These are phyloP conservation scores for Polyporus arcularius DNA, from an alignment of 768 basidiomycete genomes.

Conservation along the genomic window DNA sequence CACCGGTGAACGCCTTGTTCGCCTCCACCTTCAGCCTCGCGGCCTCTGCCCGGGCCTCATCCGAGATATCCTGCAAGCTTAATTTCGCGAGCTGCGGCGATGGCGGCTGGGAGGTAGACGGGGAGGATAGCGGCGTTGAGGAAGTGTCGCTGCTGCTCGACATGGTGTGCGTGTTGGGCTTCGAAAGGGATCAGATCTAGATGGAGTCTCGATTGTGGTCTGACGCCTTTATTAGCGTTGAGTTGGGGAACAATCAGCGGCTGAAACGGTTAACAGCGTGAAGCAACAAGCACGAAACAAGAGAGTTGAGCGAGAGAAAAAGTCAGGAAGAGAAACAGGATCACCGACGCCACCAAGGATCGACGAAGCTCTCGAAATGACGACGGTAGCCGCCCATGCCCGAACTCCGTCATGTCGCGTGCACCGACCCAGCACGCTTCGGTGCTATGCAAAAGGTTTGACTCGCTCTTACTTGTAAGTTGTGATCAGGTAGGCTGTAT, in stretches of 20 bases:
- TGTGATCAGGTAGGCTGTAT: neutral
- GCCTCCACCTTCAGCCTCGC: slow-evolving; percentile 77
- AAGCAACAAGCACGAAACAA: too few relatives aligned
- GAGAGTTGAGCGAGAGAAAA: too few relatives aligned
- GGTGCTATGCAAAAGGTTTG: too few relatives aligned
- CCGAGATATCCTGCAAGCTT: slow-evolving; percentile 59
- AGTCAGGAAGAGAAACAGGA: too few relatives aligned
- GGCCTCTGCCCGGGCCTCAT: slow-evolving; percentile 70
- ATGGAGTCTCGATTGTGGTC: neutral
- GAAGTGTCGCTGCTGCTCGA: slow-evolving; percentile 28
- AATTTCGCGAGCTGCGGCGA: slow-evolving; percentile 61
- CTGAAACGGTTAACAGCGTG: too few relatives aligned
- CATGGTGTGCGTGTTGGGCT: slow-evolving; percentile 2
- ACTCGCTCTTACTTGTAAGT: neutral
- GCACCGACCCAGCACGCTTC: neutral
- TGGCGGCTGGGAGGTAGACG: slow-evolving; percentile 53
- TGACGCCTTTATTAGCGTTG: neutral
- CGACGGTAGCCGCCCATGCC: too few relatives aligned
- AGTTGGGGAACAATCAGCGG: too few relatives aligned
- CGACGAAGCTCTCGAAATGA: too few relatives aligned
- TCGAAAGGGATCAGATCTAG: slow-evolving; percentile 11
- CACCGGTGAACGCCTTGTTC: slow-evolving; percentile 84
- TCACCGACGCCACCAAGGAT: too few relatives aligned
- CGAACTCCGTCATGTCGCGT: neutral
- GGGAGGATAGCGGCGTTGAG: slow-evolving; percentile 42